Evolutionary conservation across 73 alveolate genomes (phyloP).

Genomic region (Effrenium voratum): DNA sequence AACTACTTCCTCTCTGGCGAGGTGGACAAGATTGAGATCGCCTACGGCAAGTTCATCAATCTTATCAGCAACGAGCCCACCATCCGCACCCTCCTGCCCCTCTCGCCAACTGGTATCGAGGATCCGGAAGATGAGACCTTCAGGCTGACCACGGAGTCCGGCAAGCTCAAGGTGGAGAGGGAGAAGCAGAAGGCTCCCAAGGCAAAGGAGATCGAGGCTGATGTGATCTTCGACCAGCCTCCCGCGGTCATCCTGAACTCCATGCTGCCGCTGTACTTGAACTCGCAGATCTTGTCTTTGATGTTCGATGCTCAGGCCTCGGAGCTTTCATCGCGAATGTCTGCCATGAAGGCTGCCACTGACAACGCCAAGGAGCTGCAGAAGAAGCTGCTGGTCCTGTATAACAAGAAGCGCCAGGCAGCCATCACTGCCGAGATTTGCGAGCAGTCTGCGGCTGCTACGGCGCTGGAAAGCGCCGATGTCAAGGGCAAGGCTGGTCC

Average conservation of each 20-base stretch:
- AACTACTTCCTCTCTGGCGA: conserved; percentile 40
- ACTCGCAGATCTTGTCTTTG: conserved; percentile 75
- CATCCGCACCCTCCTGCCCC: conserved; percentile 69
- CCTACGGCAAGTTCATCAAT: conserved; percentile 52
- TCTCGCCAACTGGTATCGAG: conserved; percentile 72
- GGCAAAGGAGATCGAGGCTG: conserved; percentile 76
- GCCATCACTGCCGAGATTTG: not conserved
- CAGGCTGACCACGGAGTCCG: conserved; percentile 80
- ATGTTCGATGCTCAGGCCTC: conserved; percentile 91
- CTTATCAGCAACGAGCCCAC: conserved; percentile 64
- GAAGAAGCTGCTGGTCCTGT: not conserved
- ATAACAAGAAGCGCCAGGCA: conserved; percentile 39
- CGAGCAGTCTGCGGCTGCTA: not conserved
- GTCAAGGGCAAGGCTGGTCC: not conserved
- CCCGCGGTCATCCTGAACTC: conserved; percentile 25
- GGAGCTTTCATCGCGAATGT: conserved; percentile 81
- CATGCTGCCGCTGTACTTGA: conserved; percentile 63
- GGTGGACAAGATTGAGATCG: conserved; percentile 85
- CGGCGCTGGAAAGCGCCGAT: not conserved
- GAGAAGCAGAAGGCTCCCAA: conserved; percentile 53
- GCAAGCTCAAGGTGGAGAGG: conserved; percentile 80
- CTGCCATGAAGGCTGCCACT: conserved; percentile 89
- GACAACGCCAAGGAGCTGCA: conserved; percentile 89
- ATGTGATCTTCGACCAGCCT: conserved; percentile 33
- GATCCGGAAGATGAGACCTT: conserved; percentile 92